A percentile compares a stretch with the other conserved stretches of the same genome.
phyloP scores from a whole-genome alignment of 257 asterid genomes.

The Penstemon davidsonii region DNA sequence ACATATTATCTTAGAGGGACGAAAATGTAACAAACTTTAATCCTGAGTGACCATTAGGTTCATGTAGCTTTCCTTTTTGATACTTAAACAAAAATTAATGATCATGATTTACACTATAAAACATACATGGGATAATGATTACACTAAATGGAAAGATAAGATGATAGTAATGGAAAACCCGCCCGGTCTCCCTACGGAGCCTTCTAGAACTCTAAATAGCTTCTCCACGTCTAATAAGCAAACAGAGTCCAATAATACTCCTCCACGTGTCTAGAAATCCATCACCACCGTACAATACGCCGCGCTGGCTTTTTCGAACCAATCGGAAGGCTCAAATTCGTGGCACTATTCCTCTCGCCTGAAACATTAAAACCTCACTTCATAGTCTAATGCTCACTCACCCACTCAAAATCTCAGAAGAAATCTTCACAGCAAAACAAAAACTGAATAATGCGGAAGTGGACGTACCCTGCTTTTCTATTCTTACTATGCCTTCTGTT shows the following conservation, averaged over 20 bases:
- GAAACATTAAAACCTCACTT: conserved; percentile 14
- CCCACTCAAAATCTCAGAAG: neutral
- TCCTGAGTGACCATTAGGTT: too few relatives aligned
- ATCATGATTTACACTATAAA: too few relatives aligned
- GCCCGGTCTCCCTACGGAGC: conserved; percentile 31
- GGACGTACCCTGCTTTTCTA: conserved; percentile 71
- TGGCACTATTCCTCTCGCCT: conserved; percentile 28
- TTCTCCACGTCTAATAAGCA: conserved; percentile 52
- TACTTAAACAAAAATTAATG: neutral
- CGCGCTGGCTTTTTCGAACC: conserved; percentile 47
- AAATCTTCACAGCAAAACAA: conserved; percentile 1
- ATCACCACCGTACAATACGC: conserved; percentile 42
- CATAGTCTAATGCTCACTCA: conserved; percentile 12
- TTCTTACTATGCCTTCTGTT: conserved; percentile 65
- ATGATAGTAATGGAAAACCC: too few relatives aligned
- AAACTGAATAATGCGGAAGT: conserved; percentile 63
- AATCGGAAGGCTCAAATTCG: conserved; percentile 43
- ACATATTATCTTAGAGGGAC: too few relatives aligned
- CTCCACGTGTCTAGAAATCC: conserved; percentile 40
- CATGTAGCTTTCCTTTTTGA: neutral
- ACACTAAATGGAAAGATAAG: neutral
- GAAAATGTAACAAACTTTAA: too few relatives aligned
- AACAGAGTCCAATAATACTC: conserved; percentile 33
- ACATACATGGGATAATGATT: neutral
- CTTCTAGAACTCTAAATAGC: conserved; percentile 42